Conservation (phyloP, 2,329 filamentous ascomycete genomes). For the Diaporthe australafricana region DNA sequence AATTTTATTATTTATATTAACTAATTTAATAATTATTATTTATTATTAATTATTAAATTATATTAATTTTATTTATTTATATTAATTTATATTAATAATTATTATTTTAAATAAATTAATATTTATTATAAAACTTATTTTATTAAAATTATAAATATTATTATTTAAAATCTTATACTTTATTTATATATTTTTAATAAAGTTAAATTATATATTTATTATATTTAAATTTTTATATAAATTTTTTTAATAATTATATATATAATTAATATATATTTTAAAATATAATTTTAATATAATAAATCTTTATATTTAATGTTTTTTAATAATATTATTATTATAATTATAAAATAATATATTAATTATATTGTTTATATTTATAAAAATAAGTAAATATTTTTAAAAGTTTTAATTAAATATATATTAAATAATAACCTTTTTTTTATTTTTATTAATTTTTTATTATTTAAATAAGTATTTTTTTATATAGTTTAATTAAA, state of each 20-base stretch:
- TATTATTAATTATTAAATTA: background rate
- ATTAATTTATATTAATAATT: background rate
- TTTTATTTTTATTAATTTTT: too few species aligned
- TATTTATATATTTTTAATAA: background rate
- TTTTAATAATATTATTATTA: background rate
- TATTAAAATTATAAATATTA: background rate
- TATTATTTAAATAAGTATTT: too few species aligned
- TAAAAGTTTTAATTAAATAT: too few species aligned
- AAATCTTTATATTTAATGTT: background rate
- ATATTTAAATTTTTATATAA: background rate
- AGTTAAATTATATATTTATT: background rate
- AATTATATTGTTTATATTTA: background rate
- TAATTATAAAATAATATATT: background rate
- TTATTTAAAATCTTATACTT: too few species aligned
- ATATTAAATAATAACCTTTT: too few species aligned
- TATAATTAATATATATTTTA: background rate
- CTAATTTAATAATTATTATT: too few species aligned
- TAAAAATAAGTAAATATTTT: too few species aligned
- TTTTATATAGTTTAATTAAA: too few species aligned
- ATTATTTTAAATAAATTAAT: background rate
- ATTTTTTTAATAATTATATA: background rate
- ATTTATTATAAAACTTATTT: too few species aligned
- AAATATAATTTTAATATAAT: too few species aligned
- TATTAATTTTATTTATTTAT: too few species aligned
- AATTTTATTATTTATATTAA: background rate